These are phyloP conservation scores for Fomitopsis pinicola DNA, from an alignment of 1,284 basidiomycete genomes.

Conservation along the genomic window DNA sequence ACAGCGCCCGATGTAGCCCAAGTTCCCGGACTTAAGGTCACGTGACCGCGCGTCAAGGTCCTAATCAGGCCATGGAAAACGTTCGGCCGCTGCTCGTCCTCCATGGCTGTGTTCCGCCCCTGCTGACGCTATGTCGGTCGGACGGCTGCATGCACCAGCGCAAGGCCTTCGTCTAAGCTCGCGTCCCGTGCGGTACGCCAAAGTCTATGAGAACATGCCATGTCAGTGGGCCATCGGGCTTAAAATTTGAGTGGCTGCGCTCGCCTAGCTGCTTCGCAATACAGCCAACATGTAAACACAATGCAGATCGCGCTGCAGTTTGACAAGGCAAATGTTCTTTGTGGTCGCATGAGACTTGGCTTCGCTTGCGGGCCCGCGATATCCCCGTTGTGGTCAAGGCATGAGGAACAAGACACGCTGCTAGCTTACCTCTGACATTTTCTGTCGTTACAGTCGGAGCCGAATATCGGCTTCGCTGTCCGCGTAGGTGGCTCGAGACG, in stretches of 20 bases:
- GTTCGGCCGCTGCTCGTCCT: slow-evolving; percentile 1
- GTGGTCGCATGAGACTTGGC: neutral
- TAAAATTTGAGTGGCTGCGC: neutral
- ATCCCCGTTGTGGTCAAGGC: neutral
- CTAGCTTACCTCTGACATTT: neutral
- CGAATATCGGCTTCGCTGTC: neutral
- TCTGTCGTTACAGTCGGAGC: neutral
- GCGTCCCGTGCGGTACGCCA: neutral
- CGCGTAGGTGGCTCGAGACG: too few species aligned
- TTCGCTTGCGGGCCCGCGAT: neutral
- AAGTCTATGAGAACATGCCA: neutral
- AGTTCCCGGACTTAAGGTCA: slow-evolving; percentile 6
- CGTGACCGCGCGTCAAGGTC: slow-evolving; percentile 7
- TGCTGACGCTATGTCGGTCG: neutral
- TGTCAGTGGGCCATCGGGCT: neutral
- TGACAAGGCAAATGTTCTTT: neutral
- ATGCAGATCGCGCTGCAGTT: neutral
- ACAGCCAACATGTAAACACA: neutral
- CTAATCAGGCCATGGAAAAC: neutral
- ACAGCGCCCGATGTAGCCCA: slow-evolving; percentile 10
- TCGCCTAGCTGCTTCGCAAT: neutral
- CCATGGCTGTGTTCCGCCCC: slow-evolving; percentile 8
- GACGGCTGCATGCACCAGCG: neutral
- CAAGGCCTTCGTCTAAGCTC: neutral
- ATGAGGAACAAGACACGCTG: neutral